Percentiles rank a stretch among this genome's conserved stretches.
Evolutionary conservation across 2,329 filamentous ascomycete genomes (phyloP).

Genomic region (Fusarium sp.): DNA sequence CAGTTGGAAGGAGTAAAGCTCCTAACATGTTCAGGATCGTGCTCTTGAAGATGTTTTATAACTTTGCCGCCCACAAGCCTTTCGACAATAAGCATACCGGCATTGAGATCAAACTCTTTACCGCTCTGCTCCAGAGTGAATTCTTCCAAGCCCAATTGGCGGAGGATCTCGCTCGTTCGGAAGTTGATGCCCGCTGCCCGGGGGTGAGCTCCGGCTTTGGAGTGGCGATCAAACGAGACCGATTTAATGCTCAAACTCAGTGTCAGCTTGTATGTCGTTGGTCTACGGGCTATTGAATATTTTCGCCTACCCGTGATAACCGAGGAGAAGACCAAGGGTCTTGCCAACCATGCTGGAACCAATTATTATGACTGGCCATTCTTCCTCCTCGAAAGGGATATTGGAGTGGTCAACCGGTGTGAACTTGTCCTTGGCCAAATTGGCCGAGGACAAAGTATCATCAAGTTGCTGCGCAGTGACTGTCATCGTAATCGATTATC

Average conservation of each 20-base stretch:
- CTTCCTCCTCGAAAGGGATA: background rate
- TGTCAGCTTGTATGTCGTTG: background rate
- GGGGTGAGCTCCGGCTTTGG: background rate
- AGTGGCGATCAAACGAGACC: background rate
- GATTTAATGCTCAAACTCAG: background rate
- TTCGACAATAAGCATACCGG: background rate
- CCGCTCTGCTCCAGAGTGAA: background rate
- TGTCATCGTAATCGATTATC: background rate
- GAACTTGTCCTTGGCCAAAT: background rate
- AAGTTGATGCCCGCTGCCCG: background rate
- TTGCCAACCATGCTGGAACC: conserved; percentile 8
- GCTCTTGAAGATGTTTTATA: background rate
- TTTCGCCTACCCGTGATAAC: background rate
- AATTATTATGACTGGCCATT: conserved; percentile 4
- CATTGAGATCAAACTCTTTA: background rate
- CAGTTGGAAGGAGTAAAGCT: background rate
- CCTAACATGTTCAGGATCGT: background rate
- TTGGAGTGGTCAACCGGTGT: background rate
- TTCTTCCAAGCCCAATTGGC: background rate
- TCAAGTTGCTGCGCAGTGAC: background rate
- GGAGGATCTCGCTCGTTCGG: background rate
- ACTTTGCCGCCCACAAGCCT: background rate
- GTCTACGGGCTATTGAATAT: fast-evolving
- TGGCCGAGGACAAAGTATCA: background rate
- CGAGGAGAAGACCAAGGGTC: background rate